A percentile compares a stretch with the other conserved stretches of the same genome.
Conservation (phyloP, 2,329 filamentous ascomycete genomes). For the Pyrenochaeta sp. region DNA sequence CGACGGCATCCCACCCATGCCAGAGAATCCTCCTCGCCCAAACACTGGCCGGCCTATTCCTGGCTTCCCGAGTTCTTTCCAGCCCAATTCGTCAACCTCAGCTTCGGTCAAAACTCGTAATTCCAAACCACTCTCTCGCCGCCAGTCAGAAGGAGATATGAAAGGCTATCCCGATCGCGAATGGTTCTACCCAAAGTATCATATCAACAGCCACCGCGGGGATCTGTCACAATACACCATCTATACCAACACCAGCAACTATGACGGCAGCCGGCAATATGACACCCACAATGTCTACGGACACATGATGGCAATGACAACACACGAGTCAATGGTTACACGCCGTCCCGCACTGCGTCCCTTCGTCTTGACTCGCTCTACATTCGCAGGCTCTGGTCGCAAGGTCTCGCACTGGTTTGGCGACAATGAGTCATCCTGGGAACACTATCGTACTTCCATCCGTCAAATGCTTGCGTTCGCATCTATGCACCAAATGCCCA, state of each 20-base stretch:
- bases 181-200: slow-evolving; percentile 70
- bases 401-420: slow-evolving; percentile 70
- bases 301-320: slow-evolving; percentile 74
- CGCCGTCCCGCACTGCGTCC: slow-evolving; percentile 72
- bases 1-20: slow-evolving; percentile 65
- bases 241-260: slow-evolving; percentile 72
- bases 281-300: slow-evolving; percentile 83
- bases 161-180: slow-evolving; percentile 70
- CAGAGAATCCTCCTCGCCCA: slow-evolving; percentile 62
- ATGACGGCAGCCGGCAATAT: slow-evolving; percentile 73
- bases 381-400: slow-evolving; percentile 75
- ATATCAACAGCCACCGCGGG: slow-evolving; percentile 69
- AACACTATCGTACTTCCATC: slow-evolving; percentile 54
- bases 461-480: slow-evolving; percentile 56
- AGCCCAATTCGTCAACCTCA: slow-evolving; percentile 56
- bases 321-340: slow-evolving; percentile 70
- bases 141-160: slow-evolving; percentile 50
- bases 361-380: slow-evolving; percentile 77
- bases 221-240: slow-evolving; percentile 60
- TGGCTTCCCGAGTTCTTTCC: slow-evolving; percentile 74
- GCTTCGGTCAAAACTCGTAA: slow-evolving; percentile 14
- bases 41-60: slow-evolving; percentile 70
- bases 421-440: slow-evolving; percentile 59
- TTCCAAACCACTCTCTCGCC: slow-evolving; percentile 11
- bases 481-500: slow-evolving; percentile 58